These are phyloP conservation scores for Pelargonium australe DNA, from an alignment of 441 rosid genomes.

Conservation along the genomic window DNA sequence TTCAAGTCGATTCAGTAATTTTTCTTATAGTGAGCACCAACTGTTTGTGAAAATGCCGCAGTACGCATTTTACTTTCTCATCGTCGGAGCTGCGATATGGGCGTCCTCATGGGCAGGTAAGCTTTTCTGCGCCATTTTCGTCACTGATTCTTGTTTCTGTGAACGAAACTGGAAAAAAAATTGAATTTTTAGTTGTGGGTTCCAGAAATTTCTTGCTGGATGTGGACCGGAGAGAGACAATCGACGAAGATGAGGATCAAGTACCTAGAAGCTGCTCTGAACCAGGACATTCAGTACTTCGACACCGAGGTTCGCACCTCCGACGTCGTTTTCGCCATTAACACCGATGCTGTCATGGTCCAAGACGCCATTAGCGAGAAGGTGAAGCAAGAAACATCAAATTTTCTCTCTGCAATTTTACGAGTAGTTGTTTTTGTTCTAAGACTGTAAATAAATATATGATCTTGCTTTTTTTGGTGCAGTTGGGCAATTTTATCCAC, in stretches of 20 bases:
- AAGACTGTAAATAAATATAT: too few species aligned
- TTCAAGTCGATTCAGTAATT: background rate
- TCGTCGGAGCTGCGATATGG: constrained; percentile 99
- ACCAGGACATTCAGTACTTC: constrained; percentile 89
- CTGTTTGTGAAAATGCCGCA: constrained; percentile 31
- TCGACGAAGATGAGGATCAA: constrained; percentile 97
- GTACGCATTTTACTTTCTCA: constrained; percentile 93
- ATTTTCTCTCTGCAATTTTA: background rate
- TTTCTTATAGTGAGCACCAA: background rate
- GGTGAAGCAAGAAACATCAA: constrained; percentile 27
- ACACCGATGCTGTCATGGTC: constrained; percentile 92
- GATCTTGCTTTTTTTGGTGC: too few species aligned
- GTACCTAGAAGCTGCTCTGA: constrained; percentile 90
- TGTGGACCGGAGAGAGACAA: constrained; percentile 99
- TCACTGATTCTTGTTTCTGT: constrained; percentile 1
- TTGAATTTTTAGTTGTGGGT: constrained; percentile 10
- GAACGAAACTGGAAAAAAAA: constrained; percentile 13
- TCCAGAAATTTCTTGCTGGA: constrained; percentile 98
- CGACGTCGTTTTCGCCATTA: constrained; percentile 83
- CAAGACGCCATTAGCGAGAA: constrained; percentile 99
- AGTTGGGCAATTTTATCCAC: constrained; percentile 93
- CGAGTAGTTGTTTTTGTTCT: too few species aligned
- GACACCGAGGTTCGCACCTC: constrained; percentile 95
- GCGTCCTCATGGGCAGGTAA: constrained; percentile 99
- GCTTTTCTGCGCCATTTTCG: background rate